Evolutionary conservation across 805 yeast species (phyloP).

Genomic region (Metschnikowia santaceciliae): DNA sequence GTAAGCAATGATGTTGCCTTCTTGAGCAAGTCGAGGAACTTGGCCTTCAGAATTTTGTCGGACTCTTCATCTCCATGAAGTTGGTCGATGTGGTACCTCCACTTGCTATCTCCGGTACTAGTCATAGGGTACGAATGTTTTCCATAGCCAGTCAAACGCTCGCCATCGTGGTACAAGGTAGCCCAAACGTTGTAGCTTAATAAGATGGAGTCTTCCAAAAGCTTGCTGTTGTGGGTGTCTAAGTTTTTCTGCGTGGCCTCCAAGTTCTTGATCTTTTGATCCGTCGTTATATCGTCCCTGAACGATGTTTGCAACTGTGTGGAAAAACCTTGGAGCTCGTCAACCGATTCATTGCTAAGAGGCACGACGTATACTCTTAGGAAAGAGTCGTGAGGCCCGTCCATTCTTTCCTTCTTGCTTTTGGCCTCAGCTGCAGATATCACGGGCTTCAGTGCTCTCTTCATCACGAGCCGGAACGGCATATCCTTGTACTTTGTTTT

Average conservation of each 20-base stretch:
- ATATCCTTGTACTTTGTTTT: conserved; percentile 11
- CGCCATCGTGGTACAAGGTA: conserved; percentile 18
- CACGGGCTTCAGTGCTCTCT: conserved; percentile 9
- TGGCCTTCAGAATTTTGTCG: conserved; percentile 3
- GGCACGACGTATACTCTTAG: conserved; percentile 32
- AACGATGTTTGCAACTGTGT: conserved; percentile 29
- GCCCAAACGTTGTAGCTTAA: conserved; percentile 23
- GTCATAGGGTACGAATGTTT: conserved; percentile 24
- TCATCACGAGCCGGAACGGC: conserved; percentile 29
- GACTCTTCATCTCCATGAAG: not conserved
- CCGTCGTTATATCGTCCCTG: conserved; percentile 22
- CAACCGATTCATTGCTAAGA: conserved; percentile 19
- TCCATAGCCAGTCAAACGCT: conserved; percentile 4
- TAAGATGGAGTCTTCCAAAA: conserved; percentile 18
- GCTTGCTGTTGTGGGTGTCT: conserved; percentile 21
- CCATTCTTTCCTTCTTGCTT: not conserved
- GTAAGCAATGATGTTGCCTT: conserved; percentile 12
- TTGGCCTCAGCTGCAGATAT: not conserved
- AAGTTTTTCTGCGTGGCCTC: conserved; percentile 24
- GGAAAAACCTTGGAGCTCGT: conserved; percentile 24
- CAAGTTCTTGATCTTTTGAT: conserved; percentile 23
- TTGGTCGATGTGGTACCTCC: conserved; percentile 19
- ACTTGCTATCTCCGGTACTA: conserved; percentile 20
- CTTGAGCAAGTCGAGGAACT: conserved; percentile 13
- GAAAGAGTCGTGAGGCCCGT: conserved; percentile 9